phyloP scores from a whole-genome alignment of 495 filamentous ascomycete genomes.

The Lasiosphaeriaceae sp. region DNA sequence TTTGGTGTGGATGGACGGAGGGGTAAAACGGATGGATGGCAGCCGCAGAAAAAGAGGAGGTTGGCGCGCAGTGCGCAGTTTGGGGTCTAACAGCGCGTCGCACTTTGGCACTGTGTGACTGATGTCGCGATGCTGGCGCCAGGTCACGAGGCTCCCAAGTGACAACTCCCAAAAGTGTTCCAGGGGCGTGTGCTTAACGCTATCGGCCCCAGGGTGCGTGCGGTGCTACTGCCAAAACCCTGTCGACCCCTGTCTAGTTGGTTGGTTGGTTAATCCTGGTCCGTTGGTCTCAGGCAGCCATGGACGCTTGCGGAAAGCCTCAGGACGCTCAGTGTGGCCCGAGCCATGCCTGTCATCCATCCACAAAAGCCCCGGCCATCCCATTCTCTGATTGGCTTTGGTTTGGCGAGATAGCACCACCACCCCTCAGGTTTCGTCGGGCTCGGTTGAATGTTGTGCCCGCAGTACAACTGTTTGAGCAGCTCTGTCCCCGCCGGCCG shows the following conservation, averaged over 20 bases:
- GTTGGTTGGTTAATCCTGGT: no score
- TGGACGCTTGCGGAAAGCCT: no score
- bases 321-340: no score
- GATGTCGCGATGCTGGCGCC: constrained; percentile 28
- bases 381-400: not conserved
- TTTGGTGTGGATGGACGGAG: not conserved
- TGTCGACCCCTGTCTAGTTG: no score
- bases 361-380: no score
- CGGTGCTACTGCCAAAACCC: no score
- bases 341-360: no score
- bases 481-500: constrained; percentile 8
- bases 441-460: constrained; percentile 24
- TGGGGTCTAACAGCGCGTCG: constrained; percentile 28
- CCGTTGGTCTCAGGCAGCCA: no score
- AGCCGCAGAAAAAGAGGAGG: constrained; percentile 9
- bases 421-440: constrained; percentile 2
- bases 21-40: not conserved
- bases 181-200: no score
- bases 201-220: no score
- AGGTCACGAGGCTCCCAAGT: constrained; percentile 17
- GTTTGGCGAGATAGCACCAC: no score
- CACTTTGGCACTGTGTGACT: constrained; percentile 20
- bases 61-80: constrained; percentile 10
- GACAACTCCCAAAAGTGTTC: no score
- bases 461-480: constrained; percentile 19